phyloP scores from a whole-genome alignment of 306 rosid genomes.

The Trichosanthes cucumerina region DNA sequence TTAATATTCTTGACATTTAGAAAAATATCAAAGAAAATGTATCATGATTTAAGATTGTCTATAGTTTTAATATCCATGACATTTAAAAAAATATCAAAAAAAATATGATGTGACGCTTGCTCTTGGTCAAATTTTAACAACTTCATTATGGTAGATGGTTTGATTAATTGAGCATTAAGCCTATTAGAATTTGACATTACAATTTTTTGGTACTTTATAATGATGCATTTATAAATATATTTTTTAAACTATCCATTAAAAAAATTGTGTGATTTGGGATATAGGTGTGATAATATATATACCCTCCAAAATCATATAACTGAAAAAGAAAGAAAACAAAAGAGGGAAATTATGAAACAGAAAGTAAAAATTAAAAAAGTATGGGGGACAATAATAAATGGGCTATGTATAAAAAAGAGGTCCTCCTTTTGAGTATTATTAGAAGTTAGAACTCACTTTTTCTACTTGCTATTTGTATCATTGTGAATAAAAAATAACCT shows the following conservation, averaged over 20 bases:
- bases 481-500: neutral
- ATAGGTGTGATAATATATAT: neutral
- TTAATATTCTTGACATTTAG: no score
- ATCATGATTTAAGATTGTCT: no score
- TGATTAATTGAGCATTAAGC: no score
- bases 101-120: no score
- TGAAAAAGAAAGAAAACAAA: neutral
- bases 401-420: neutral
- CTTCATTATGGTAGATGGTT: no score
- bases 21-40: no score
- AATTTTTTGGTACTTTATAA: no score
- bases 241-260: neutral
- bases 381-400: neutral
- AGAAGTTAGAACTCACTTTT: neutral
- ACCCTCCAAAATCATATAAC: neutral
- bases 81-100: no score
- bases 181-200: no score
- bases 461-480: neutral
- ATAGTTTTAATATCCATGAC: no score
- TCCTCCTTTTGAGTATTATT: neutral
- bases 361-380: neutral
- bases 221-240: neutral
- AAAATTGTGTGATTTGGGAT: neutral
- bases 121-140: no score
- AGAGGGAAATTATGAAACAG: neutral